These are phyloP conservation scores for Plasmodium vivax DNA, from an alignment of 169 alveolate species.

Conservation along the genomic window DNA sequence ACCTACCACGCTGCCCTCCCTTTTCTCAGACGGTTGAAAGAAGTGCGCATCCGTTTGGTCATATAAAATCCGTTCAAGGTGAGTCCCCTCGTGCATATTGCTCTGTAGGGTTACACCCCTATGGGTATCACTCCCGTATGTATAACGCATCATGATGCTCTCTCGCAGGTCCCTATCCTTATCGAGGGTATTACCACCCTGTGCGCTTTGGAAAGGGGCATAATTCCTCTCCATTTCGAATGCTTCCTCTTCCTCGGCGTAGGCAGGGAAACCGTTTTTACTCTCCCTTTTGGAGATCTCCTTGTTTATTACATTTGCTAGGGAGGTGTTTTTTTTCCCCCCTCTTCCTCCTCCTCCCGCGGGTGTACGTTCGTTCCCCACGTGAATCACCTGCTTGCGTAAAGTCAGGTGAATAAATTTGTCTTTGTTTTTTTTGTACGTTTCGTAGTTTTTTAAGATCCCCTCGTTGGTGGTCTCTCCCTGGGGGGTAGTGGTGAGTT, in stretches of 20 bases:
- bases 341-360: neutral
- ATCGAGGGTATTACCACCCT: neutral
- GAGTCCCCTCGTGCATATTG: conserved; percentile 22
- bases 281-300: neutral
- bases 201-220: neutral
- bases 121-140: neutral
- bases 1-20: neutral
- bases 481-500: neutral
- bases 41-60: conserved; percentile 6
- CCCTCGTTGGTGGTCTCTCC: neutral
- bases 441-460: conserved; percentile 51
- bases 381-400: neutral
- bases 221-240: neutral
- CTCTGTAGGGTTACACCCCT: conserved; percentile 1
- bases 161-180: neutral
- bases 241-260: neutral
- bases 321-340: neutral
- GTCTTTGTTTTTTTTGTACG: conserved; percentile 66
- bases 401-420: conserved; percentile 66
- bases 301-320: conserved; percentile 2
- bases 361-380: neutral
- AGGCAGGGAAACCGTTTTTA: neutral
- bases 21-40: conserved; percentile 8
- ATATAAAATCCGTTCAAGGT: neutral
- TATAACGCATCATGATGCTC: neutral